Conservation (phyloP, 352 stramenopile genomes). For the Peronospora destructor region DNA sequence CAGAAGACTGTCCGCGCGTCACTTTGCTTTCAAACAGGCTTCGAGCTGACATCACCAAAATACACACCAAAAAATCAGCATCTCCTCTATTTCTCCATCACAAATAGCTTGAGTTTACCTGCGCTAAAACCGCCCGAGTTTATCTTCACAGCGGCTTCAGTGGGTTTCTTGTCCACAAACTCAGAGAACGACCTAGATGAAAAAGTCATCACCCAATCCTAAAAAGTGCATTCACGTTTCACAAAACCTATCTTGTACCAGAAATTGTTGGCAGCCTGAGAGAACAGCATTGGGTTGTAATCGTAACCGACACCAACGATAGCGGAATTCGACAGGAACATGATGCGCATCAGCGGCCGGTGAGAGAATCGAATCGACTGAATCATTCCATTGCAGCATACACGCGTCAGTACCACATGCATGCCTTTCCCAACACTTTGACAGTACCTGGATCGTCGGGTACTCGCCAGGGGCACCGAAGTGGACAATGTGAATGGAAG, state of each 20-base stretch:
- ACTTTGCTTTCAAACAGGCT: constrained; percentile 86
- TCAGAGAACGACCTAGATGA: constrained; percentile 57
- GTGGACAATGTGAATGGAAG: constrained; percentile 86
- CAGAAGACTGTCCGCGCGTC: constrained; percentile 70
- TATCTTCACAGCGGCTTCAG: constrained; percentile 43
- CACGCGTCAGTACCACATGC: constrained; percentile 1
- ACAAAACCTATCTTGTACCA: constrained; percentile 34
- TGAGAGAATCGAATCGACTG: constrained; percentile 85
- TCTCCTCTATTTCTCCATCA: background rate
- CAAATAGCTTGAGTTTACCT: constrained; percentile 23
- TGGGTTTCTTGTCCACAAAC: constrained; percentile 72
- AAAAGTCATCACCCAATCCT: background rate
- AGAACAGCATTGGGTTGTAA: constrained; percentile 90
- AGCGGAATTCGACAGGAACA: constrained; percentile 86
- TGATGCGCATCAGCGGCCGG: constrained; percentile 76
- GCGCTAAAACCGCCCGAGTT: constrained; percentile 63
- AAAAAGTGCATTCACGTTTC: constrained; percentile 2
- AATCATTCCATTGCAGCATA: constrained; percentile 1
- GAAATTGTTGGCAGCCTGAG: constrained; percentile 63
- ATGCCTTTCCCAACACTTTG: background rate
- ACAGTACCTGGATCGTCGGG: constrained; percentile 61
- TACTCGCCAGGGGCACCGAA: constrained; percentile 65
- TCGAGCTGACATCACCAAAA: constrained; percentile 28
- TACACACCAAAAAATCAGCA: constrained; percentile 8
- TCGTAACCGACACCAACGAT: constrained; percentile 87